Conservation (phyloP, 495 filamentous ascomycete species). For the Trichoderma orchidacearum region DNA sequence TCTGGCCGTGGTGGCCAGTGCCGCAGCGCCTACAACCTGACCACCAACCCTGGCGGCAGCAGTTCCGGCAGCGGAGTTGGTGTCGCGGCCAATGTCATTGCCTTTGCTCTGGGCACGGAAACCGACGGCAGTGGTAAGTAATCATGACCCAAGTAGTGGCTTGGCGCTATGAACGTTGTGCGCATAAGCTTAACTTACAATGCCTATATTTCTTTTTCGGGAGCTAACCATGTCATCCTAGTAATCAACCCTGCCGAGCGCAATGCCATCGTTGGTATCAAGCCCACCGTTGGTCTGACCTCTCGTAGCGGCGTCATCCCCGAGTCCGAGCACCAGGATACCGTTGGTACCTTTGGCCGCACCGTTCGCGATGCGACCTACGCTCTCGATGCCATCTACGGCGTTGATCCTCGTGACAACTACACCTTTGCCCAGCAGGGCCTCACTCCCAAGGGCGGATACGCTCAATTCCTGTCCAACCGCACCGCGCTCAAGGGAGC, state of each 20-base stretch:
- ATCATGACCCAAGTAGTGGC: no score
- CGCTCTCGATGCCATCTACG: constrained; percentile 50
- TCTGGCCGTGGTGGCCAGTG: constrained; percentile 51
- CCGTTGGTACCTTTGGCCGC: constrained; percentile 50
- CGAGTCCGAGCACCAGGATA: constrained; percentile 51
- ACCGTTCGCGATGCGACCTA: constrained; percentile 55
- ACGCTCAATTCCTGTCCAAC: constrained; percentile 37
- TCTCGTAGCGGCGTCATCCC: constrained; percentile 52
- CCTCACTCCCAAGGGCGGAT: constrained; percentile 36
- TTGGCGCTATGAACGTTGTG: background rate
- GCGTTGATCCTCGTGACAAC: constrained; percentile 23
- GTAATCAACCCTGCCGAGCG: constrained; percentile 58
- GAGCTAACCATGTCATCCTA: background rate
- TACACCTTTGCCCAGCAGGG: constrained; percentile 39
- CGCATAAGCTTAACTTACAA: background rate
- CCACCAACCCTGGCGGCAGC: constrained; percentile 51
- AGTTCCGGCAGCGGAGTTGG: constrained; percentile 49
- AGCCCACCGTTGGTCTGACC: constrained; percentile 58
- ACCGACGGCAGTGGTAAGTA: constrained; percentile 45
- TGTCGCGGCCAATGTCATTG: constrained; percentile 46
- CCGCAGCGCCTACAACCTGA: constrained; percentile 54
- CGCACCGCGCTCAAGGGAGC: constrained; percentile 43
- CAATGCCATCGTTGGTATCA: constrained; percentile 47
- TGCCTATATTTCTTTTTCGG: background rate
- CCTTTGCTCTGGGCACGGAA: constrained; percentile 57